Base-by-base conservation (phyloP, 257 asterid species). In the Solanum medicagineum region DNA sequence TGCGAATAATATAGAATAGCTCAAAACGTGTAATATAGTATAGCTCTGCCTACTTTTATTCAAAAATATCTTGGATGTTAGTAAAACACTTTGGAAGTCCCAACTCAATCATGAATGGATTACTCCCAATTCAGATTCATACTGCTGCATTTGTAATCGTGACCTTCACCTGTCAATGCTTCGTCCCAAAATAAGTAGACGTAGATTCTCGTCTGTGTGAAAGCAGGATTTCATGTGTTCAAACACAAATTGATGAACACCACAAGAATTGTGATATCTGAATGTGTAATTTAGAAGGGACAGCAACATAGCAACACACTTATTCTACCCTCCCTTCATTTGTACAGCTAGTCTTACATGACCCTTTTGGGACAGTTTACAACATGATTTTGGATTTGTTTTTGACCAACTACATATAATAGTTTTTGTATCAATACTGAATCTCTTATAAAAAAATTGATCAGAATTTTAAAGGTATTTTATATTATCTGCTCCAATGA, bases 281-380 rank as follows among this genome's bases (percentile, higher is more conserved):
- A 77, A 22, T 24, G 4, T 17, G 45, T 26, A 24, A 51, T 9
- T 8, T 8, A 49, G 15, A 75, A 17, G 29, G 13, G 7, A 53
- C 14, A 29, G 65, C 65, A 53, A 53, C 10, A 77, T 17, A 53
- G 26, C 83, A 51, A 77, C 65, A 77, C 80, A 83, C 73, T 83
- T 83, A 66, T 83, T 83, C 68, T 83, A 54, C 81, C 81, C 6
- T 44, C 81, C 77, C 81, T 49, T 83, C 80, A 83, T 83, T 83
- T 83, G 44, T 66, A 83, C 68, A 83, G 55, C 40, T 44, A 51
- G 53, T 68, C 65, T 84, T 84, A 69, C 81, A 84, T 11, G 7
- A 36, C 47, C 56, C 32, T 54, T 84, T 84, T n/a, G 9, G 24
- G 54, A 84, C 65, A 68, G 42, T 51, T 54, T 83, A 47, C 81